Percentiles rank a stretch among this genome's conserved stretches.
Conservation (phyloP, 371 early-diverging fungal species). For the Nematocida sp. region DNA sequence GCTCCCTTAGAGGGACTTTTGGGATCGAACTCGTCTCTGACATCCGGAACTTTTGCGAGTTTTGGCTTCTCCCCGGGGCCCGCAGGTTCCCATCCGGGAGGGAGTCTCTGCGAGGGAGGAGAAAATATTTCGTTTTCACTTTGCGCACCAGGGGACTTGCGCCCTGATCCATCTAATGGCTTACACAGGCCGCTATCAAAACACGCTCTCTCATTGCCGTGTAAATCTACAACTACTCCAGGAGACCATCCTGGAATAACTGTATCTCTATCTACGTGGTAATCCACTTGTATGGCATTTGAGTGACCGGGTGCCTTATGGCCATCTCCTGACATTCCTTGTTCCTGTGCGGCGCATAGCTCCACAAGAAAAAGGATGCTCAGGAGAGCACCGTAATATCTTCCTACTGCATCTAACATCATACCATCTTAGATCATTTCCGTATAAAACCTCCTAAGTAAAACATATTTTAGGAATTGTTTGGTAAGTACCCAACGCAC, state of each 20-base stretch:
- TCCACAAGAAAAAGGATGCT: too few species aligned
- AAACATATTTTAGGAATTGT: constrained; percentile 31
- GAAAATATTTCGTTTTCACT: background rate
- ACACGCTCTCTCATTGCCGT: background rate
- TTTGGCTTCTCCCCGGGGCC: background rate
- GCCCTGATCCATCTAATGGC: background rate
- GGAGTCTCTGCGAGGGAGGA: background rate
- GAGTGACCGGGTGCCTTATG: too few species aligned
- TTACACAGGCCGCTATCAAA: constrained; percentile 22
- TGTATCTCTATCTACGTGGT: background rate
- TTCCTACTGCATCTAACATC: background rate
- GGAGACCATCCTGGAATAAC: constrained; percentile 11
- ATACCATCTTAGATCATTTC: background rate
- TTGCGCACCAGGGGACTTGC: background rate
- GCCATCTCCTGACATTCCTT: too few species aligned
- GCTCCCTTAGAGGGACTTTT: background rate
- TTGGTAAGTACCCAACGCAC: constrained; percentile 14
- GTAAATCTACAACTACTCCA: background rate
- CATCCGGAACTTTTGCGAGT: background rate
- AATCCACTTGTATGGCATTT: background rate
- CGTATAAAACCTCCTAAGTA: constrained; percentile 39
- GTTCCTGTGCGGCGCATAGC: too few species aligned
- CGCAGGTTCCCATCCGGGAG: background rate
- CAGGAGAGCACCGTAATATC: background rate
- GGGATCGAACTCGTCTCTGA: background rate